A percentile compares a stretch with the other conserved stretches of the same genome.
Evolutionary conservation across 805 yeast species (phyloP).

Genomic region (Grigorovia transvaalensis): DNA sequence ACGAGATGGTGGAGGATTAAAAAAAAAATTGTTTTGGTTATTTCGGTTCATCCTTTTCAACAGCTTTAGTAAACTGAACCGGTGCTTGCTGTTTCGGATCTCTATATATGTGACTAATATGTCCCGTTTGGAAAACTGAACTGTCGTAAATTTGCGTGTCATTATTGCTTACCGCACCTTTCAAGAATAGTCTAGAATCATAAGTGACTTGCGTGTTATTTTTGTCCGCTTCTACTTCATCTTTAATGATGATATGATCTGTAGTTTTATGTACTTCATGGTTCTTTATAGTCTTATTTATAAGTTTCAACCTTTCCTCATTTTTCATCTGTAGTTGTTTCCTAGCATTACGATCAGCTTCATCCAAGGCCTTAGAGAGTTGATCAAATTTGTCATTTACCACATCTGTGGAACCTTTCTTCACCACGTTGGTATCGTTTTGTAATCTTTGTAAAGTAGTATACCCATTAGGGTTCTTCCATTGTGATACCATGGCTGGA

Average conservation of each 20-base stretch:
- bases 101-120: slow-evolving; percentile 40
- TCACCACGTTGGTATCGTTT: slow-evolving; percentile 37
- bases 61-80: not conserved
- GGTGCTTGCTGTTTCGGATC: not conserved
- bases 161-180: slow-evolving; percentile 31
- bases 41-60: not conserved
- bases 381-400: slow-evolving; percentile 32
- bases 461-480: slow-evolving; percentile 91
- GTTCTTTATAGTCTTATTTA: slow-evolving; percentile 25
- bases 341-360: slow-evolving; percentile 54
- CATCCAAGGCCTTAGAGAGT: slow-evolving; percentile 61
- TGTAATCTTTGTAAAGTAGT: slow-evolving; percentile 74
- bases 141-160: slow-evolving; percentile 40
- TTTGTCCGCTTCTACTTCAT: not conserved
- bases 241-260: slow-evolving; percentile 15
- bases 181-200: slow-evolving; percentile 49
- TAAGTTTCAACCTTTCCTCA: slow-evolving; percentile 37
- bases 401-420: slow-evolving; percentile 39
- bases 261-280: slow-evolving; percentile 28
- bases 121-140: slow-evolving; percentile 49
- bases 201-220: slow-evolving; percentile 32
- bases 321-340: slow-evolving; percentile 44
- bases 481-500: slow-evolving; percentile 85
- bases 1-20: not conserved
- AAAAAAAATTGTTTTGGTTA: not conserved